Percentiles rank a stretch among this genome's conserved stretches.
Evolutionary conservation across 2,329 filamentous ascomycete genomes (phyloP).

Genomic region (Colletotrichum caudatum): DNA sequence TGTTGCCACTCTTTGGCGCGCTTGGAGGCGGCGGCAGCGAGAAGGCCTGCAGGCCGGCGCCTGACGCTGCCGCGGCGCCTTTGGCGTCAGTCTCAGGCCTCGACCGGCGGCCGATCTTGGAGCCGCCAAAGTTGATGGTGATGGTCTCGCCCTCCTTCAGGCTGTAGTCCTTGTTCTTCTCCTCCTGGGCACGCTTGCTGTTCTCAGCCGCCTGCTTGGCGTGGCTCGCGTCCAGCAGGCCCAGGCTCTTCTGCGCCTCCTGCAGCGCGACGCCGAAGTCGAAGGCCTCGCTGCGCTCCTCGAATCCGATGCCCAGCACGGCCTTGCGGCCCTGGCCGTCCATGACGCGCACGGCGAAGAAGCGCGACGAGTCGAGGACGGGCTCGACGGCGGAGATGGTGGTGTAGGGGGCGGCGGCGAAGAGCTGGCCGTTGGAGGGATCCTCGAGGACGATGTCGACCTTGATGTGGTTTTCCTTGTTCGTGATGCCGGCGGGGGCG

Average conservation of each 20-base stretch:
- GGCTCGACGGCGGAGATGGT: conserved; percentile 76
- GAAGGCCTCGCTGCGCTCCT: conserved; percentile 87
- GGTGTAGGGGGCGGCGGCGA: conserved; percentile 86
- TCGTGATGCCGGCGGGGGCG: conserved; percentile 27
- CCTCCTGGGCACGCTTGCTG: conserved; percentile 53
- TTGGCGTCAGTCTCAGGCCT: conserved; percentile 51
- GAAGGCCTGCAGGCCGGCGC: conserved; percentile 65
- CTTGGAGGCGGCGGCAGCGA: conserved; percentile 79
- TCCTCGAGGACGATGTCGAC: conserved; percentile 86
- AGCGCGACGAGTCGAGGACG: conserved; percentile 82
- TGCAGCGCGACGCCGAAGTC: conserved; percentile 86
- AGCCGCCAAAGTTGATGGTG: conserved; percentile 77
- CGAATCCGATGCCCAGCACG: conserved; percentile 85
- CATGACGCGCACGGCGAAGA: conserved; percentile 86
- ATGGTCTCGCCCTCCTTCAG: conserved; percentile 93
- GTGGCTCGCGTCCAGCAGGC: conserved; percentile 62
- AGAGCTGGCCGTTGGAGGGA: conserved; percentile 76
- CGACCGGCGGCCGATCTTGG: conserved; percentile 59
- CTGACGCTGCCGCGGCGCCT: conserved; percentile 32
- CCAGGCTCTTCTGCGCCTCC: conserved; percentile 79
- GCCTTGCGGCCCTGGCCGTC: conserved; percentile 82
- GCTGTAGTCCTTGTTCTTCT: conserved; percentile 80
- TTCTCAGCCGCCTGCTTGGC: conserved; percentile 52
- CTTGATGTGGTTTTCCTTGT: conserved; percentile 67
- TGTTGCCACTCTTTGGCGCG: conserved; percentile 49